Conservation (phyloP, 2,329 filamentous ascomycete species). For the Aspergillus ibericus region DNA sequence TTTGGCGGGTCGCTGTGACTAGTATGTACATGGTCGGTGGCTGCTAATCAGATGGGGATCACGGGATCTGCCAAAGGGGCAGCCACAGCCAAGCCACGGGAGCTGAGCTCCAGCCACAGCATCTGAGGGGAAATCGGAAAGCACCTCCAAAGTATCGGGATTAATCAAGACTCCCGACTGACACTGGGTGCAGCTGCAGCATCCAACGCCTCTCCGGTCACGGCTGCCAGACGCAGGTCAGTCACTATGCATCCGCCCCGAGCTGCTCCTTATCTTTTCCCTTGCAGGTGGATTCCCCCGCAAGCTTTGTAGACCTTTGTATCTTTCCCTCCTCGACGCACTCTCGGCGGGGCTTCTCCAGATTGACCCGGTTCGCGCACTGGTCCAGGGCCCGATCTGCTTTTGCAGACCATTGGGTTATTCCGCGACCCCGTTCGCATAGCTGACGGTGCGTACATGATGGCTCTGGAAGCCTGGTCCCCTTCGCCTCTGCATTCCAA, state of each 20-base stretch:
- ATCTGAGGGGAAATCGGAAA: neutral
- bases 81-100: neutral
- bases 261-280: neutral
- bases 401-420: neutral
- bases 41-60: neutral
- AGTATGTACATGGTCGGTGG: neutral
- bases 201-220: neutral
- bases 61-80: neutral
- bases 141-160: too few relatives aligned
- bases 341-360: conserved; percentile 6
- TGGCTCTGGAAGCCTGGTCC: neutral
- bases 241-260: neutral
- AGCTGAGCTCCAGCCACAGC: neutral
- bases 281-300: neutral
- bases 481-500: neutral
- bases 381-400: neutral
- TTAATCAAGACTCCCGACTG: neutral
- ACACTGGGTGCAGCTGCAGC: neutral
- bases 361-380: neutral
- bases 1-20: too few relatives aligned
- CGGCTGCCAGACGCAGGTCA: neutral
- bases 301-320: neutral
- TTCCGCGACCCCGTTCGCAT: neutral
- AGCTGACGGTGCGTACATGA: neutral
- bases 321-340: neutral